Conservation (phyloP, 1,284 basidiomycete species). For the Cryptococcus wingfieldii region DNA sequence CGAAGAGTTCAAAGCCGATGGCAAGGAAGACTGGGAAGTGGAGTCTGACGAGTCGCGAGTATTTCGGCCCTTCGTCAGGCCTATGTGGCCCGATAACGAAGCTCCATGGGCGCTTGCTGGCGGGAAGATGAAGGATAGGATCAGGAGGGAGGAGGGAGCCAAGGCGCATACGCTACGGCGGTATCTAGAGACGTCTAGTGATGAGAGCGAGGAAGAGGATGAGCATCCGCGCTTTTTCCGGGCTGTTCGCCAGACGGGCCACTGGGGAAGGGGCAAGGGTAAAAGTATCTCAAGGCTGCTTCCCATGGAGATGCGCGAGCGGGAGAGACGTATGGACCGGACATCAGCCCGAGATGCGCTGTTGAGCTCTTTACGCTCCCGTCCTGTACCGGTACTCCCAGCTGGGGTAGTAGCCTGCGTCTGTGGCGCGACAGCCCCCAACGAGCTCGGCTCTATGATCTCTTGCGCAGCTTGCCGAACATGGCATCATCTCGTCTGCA, state of each 20-base stretch:
- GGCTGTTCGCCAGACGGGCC: neutral
- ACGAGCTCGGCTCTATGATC: slow-evolving; percentile 28
- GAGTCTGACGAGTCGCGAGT: slow-evolving; percentile 4
- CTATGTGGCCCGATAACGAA: slow-evolving; percentile 40
- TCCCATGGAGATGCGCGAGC: neutral
- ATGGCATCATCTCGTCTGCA: slow-evolving; percentile 42
- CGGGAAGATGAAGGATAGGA: slow-evolving; percentile 23
- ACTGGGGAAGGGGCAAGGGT: slow-evolving; percentile 21
- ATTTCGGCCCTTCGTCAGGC: slow-evolving; percentile 8
- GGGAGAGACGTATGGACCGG: neutral
- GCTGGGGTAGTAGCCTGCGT: slow-evolving; percentile 33
- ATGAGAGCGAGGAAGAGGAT: slow-evolving; percentile 38
- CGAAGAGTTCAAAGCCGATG: slow-evolving; percentile 25
- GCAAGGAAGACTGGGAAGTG: slow-evolving; percentile 32
- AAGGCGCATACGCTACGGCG: slow-evolving; percentile 27
- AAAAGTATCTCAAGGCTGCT: slow-evolving; percentile 26
- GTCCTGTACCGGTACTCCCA: slow-evolving; percentile 16
- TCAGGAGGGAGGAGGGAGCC: slow-evolving; percentile 31
- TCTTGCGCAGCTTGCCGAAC: slow-evolving; percentile 37
- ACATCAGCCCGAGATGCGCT: slow-evolving; percentile 19
- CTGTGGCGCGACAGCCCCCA: slow-evolving; percentile 24
- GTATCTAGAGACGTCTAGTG: slow-evolving; percentile 40
- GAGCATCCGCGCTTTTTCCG: slow-evolving; percentile 2
- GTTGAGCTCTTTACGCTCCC: slow-evolving; percentile 21
- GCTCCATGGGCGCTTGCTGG: slow-evolving; percentile 36